Conservation (phyloP, 2,329 filamentous ascomycete species). For the Verticillium tricorpus region DNA sequence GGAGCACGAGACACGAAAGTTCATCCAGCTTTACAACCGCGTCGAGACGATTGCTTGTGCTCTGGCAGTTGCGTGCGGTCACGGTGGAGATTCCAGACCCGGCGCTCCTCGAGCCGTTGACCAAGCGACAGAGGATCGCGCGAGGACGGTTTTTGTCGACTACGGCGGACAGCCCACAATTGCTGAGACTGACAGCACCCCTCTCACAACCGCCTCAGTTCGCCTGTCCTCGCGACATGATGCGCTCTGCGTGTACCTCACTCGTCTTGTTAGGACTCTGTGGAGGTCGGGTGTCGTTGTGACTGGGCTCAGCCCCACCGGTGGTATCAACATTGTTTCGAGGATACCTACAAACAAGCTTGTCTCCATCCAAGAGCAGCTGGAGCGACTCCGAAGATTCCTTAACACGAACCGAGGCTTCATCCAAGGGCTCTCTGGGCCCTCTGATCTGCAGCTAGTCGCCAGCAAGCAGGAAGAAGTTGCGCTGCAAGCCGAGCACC, state of each 20-base stretch:
- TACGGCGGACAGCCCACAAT: conserved; percentile 84
- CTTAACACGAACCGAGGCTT: conserved; percentile 82
- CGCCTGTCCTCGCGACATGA: conserved; percentile 84
- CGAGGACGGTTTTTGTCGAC: conserved; percentile 84
- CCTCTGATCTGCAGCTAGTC: conserved; percentile 74
- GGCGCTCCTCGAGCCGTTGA: conserved; percentile 76
- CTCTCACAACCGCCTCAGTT: conserved; percentile 74
- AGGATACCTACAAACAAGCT: conserved; percentile 66
- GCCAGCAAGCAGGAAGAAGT: conserved; percentile 85
- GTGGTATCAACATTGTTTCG: conserved; percentile 60
- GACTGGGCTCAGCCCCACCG: conserved; percentile 44
- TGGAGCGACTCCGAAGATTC: conserved; percentile 76
- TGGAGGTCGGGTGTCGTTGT: conserved; percentile 79
- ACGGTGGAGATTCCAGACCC: conserved; percentile 70
- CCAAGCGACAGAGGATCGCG: conserved; percentile 78
- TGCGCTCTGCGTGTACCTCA: conserved; percentile 81
- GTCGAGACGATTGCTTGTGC: conserved; percentile 87
- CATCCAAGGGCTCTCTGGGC: conserved; percentile 90
- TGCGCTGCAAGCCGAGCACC: conserved; percentile 88
- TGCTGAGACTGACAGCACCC: conserved; percentile 69
- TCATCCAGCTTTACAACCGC: conserved; percentile 81
- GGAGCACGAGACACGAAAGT: conserved; percentile 76
- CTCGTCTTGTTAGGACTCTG: conserved; percentile 79
- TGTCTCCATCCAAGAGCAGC: conserved; percentile 69
- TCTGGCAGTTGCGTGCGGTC: conserved; percentile 89